Evolutionary conservation across 1,139 yeast species (phyloP).

Genomic region (Kodamaea derodonti): DNA sequence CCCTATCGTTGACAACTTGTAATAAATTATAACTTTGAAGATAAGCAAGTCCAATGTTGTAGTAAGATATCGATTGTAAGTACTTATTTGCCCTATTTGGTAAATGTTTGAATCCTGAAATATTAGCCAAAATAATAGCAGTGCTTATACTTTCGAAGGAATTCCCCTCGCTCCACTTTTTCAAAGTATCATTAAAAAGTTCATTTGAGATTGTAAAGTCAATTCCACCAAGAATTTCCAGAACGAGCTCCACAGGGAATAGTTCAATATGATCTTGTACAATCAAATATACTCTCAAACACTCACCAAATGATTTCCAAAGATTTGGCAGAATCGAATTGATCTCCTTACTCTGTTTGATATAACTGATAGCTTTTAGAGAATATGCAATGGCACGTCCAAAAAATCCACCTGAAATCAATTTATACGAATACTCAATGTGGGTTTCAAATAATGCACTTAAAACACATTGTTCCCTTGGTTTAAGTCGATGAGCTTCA

Average conservation of each 20-base stretch:
- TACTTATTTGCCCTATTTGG: conserved; percentile 41
- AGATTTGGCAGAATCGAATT: conserved; percentile 41
- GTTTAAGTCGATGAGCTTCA: conserved; percentile 38
- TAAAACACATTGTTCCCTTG: conserved; percentile 55
- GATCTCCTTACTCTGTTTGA: conserved; percentile 37
- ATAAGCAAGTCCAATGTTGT: conserved; percentile 69
- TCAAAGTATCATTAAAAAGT: conserved; percentile 6
- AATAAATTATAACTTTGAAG: conserved; percentile 44
- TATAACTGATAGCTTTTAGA: conserved; percentile 46
- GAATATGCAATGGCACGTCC: conserved; percentile 49
- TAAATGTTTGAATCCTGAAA: conserved; percentile 22
- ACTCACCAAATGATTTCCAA: conserved; percentile 55
- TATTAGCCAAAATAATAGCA: conserved; percentile 26
- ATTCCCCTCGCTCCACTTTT: conserved; percentile 10
- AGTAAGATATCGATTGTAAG: conserved; percentile 58
- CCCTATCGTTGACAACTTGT: conserved; percentile 26
- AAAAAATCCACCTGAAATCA: conserved; percentile 58
- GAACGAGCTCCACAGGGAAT: conserved; percentile 43
- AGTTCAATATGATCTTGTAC: conserved; percentile 40
- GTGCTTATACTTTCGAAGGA: conserved; percentile 18
- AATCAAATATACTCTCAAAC: conserved; percentile 41
- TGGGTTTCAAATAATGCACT: conserved; percentile 57
- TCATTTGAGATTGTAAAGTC: conserved; percentile 4
- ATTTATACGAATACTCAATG: conserved; percentile 50
- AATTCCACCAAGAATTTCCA: conserved; percentile 26